These are phyloP conservation scores for Glaciozyma martinii DNA, from an alignment of 768 basidiomycete genomes.

Conservation along the genomic window DNA sequence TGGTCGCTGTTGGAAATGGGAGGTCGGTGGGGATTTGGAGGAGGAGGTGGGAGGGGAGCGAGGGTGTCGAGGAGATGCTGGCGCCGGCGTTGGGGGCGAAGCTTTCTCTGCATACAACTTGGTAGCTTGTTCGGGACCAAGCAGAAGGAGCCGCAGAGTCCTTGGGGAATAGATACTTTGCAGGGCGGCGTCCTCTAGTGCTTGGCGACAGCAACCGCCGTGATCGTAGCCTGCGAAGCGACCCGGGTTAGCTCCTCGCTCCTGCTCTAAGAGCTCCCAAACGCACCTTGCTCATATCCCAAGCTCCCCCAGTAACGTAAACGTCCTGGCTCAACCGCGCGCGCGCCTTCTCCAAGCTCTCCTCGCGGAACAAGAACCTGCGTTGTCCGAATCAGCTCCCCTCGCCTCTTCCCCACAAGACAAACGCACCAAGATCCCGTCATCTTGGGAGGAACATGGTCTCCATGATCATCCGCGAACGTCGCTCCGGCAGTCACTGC, in stretches of 20 bases:
- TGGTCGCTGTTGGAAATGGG: not conserved
- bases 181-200: conserved; percentile 14
- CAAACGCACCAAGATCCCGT: conserved; percentile 10
- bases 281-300: conserved; percentile 22
- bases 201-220: conserved; percentile 20
- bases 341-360: conserved; percentile 14
- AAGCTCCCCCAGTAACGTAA: conserved; percentile 21
- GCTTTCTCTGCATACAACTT: no score
- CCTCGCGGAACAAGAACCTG: conserved; percentile 20
- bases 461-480: conserved; percentile 17
- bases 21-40: not conserved
- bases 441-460: conserved; percentile 8
- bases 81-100: no score
- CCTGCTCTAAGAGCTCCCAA: not conserved
- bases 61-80: not conserved
- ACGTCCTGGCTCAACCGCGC: conserved; percentile 16
- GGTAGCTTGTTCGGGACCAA: no score
- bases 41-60: not conserved
- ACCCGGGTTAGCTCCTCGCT: no score
- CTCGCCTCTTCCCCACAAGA: no score
- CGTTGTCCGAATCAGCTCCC: no score
- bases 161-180: no score
- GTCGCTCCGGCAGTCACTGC: conserved; percentile 28
- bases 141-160: no score
- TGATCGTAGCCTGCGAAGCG: conserved; percentile 10